phyloP scores from a whole-genome alignment of 176 grass and related monocot genomes.

The Juncus effusus region DNA sequence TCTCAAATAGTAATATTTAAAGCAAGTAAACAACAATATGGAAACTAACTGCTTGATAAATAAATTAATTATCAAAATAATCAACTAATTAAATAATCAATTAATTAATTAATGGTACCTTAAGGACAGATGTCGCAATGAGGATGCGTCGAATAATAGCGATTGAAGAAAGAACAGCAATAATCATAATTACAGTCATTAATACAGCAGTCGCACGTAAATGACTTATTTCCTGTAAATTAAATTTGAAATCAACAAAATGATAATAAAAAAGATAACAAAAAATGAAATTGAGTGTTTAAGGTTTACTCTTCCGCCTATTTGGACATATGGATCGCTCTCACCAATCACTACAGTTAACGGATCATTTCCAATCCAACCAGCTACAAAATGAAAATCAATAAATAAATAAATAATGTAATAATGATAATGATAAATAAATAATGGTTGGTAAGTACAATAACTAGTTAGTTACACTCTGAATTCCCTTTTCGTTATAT shows the following conservation, averaged over 20 bases:
- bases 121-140: constrained; percentile 81
- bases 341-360: constrained; percentile 91
- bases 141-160: constrained; percentile 85
- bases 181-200: constrained; percentile 89
- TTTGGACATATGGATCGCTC: constrained; percentile 85
- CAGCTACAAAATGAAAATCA: constrained; percentile 48
- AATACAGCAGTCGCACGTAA: constrained; percentile 62
- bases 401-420: constrained; percentile 3
- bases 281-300: not conserved
- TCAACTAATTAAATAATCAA: too few relatives aligned
- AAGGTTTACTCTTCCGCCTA: constrained; percentile 58
- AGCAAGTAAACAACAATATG: too few relatives aligned
- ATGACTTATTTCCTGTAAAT: constrained; percentile 79
- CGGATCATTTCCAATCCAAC: constrained; percentile 87
- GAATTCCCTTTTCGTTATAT: not conserved
- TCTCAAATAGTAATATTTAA: too few relatives aligned
- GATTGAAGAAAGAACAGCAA: constrained; percentile 80
- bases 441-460: not conserved
- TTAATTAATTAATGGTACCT: constrained; percentile 37
- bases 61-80: too few relatives aligned
- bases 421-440: not conserved
- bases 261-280: constrained; percentile 6
- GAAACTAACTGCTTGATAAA: too few relatives aligned
- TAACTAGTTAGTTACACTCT: not conserved
- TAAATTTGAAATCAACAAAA: constrained; percentile 20